Percentiles rank a stretch among this genome's conserved stretches.
Evolutionary conservation across 2,329 filamentous ascomycete species (phyloP).

Genomic region (Talaromyces sp.): DNA sequence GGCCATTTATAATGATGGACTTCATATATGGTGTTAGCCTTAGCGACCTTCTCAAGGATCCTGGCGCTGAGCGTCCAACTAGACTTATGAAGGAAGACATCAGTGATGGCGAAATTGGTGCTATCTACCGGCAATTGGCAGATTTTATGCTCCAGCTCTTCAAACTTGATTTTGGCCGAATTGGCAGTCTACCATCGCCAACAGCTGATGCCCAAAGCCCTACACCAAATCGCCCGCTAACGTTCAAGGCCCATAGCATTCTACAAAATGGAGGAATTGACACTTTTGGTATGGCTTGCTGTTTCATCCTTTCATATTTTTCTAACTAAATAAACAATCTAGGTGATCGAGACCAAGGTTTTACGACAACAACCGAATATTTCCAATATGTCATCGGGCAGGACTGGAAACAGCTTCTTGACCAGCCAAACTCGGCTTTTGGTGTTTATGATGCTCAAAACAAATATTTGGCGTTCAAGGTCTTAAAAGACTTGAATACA

Average conservation of each 20-base stretch:
- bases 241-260: slow-evolving; percentile 7
- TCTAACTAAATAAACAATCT: not conserved
- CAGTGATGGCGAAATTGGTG: not conserved
- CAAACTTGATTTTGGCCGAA: not conserved
- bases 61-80: not conserved
- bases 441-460: slow-evolving; percentile 4
- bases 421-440: slow-evolving; percentile 1
- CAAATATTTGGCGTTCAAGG: not conserved
- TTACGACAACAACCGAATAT: slow-evolving; percentile 1
- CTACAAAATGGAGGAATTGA: slow-evolving; percentile 4
- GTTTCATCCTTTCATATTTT: accelerated
- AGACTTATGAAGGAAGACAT: slow-evolving; percentile 5
- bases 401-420: slow-evolving; percentile 1
- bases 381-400: not conserved
- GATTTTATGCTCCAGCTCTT: slow-evolving; percentile 1
- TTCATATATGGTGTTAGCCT: not conserved
- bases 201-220: not conserved
- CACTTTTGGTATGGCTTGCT: not conserved
- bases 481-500: not conserved
- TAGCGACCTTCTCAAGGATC: not conserved
- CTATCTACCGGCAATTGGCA: not conserved
- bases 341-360: slow-evolving; percentile 3
- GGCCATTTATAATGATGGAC: slow-evolving; percentile 6
- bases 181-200: not conserved
- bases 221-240: not conserved